Evolutionary conservation across 805 yeast genomes (phyloP), one percentile per base, ranked within the genome.

Genomic region (Cyberlindnera lachancei): DNA sequence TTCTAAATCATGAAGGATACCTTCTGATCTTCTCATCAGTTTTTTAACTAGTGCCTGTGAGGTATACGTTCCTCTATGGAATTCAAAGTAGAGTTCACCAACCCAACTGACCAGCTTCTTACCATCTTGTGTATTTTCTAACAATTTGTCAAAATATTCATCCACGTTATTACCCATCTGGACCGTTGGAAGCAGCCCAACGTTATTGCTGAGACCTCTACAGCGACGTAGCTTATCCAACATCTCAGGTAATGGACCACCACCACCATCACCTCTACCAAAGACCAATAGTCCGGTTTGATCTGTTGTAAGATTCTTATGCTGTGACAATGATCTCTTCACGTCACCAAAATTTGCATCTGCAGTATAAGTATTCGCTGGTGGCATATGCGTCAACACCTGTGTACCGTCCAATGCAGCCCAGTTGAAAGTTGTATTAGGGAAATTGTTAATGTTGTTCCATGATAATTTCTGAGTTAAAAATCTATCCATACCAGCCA

Each of bases 211-310:
- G 38, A 88, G 56, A 12, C 96, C 96, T 50, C 97, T 72, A 54
- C 90, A 79, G 46, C 97, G 76, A 52, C 97, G 75, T 50, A 90
- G 67, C 54, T 86, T 88, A 53, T 92, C 97, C 41, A 90, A 50
- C 95, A 87, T 88, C 50, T 84, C 95, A 24, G 83, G 82, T 4
- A 85, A 79, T 28, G 98, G 97, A 7, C 98, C 98, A 42, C 98
- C 98, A 40, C 98, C 98, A 47, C 98, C 98, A 55, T 90, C 98
- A 49, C 98, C 98, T 48, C 82, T 79, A 24, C 98, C 98, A 48
- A 73, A 92, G 26, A 87, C 63, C 51, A 92, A 61, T 46, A 90
- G 63, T 0, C 95, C 90, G 8, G 83, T 75, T 38, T 83, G 90
- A 34, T 79, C 87, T 40, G 77, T 74, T 36, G 86, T 78, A 43